Base-by-base conservation (phyloP, 345 rosid species). In the Populus ilicifolia region DNA sequence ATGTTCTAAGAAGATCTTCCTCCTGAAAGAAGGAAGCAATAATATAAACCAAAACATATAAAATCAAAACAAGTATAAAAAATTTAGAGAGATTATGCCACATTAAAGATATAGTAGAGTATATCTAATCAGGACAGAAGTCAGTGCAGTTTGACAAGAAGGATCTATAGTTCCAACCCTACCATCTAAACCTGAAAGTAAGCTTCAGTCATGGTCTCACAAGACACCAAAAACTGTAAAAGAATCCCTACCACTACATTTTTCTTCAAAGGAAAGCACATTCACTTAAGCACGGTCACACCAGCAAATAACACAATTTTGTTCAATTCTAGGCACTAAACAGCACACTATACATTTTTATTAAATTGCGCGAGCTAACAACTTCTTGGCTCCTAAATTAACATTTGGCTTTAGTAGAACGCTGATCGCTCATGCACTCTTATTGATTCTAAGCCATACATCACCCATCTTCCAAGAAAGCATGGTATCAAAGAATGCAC, bases 1-100 rank as follows among this genome's bases (percentile, higher is more conserved):
- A 96, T 73, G 84, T 86, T 75, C 76, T 81, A 33, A 89, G 96
- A 50, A 74, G 75, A 78, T 91, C 92, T 79, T 94, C 98, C 79
- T 96, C 98, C 99, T 96, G 83, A 71, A 82, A 72, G 80, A 79
- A 65, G 13, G 17, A 82, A 70, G 48, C 25, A 62, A 71, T 78
- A 72, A 18, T 69, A 70, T 10, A 23, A 36, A 30, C 20, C 38
- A 23, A 23, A 62, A 10, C 2, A 43, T 20, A 8, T 6, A 8
- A 4, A 74, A 67, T 33, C 59, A 38, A 41, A 12, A 16, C n/a
- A 6, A 6, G 4, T 41, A 7, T n/a, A 8, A 54, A 25, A 72
- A 1, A 25, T 1, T 21, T 2, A 65, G 29, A 56, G 30, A 11
- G 67, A 73, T 16, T 38, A 54, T 27, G 46, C 39, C 17, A 35